Evolutionary conservation across 2,329 filamentous ascomycete genomes (phyloP).

Genomic region (Pleomassaria siparia): DNA sequence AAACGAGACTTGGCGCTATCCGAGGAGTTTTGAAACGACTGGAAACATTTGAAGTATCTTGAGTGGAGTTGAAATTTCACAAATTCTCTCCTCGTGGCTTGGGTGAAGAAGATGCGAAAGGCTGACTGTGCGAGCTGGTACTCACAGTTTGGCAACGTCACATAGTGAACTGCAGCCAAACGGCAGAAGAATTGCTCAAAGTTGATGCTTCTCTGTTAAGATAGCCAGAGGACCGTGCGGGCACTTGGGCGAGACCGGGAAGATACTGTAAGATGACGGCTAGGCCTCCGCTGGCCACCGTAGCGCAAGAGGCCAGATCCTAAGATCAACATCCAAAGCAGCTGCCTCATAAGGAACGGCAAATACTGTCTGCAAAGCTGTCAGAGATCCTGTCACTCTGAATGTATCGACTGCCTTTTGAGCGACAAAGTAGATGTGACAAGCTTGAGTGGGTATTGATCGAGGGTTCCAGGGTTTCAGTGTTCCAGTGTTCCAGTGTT

Average conservation of each 20-base stretch:
- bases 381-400: background rate
- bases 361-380: background rate
- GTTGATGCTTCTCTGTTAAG: no score
- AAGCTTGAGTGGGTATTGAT: constrained; percentile 4
- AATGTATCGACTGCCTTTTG: no score
- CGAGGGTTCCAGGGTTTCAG: background rate
- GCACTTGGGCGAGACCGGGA: constrained; percentile 23
- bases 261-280: constrained; percentile 17
- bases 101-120: no score
- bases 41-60: no score
- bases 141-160: no score
- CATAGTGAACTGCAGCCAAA: no score
- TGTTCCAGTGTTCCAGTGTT: background rate
- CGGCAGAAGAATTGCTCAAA: no score
- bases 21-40: no score
- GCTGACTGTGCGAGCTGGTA: no score
- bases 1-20: no score
- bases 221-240: constrained; percentile 16
- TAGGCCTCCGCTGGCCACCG: constrained; percentile 28
- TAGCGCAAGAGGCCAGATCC: constrained; percentile 18
- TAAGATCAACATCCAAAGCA: constrained; percentile 1
- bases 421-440: constrained; percentile 2
- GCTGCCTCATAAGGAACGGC: background rate
- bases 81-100: no score
- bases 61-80: no score